Percentiles rank a stretch among this genome's conserved stretches.
Conservation (phyloP, 2,329 filamentous ascomycete species). For the Macrophomina tecta region DNA sequence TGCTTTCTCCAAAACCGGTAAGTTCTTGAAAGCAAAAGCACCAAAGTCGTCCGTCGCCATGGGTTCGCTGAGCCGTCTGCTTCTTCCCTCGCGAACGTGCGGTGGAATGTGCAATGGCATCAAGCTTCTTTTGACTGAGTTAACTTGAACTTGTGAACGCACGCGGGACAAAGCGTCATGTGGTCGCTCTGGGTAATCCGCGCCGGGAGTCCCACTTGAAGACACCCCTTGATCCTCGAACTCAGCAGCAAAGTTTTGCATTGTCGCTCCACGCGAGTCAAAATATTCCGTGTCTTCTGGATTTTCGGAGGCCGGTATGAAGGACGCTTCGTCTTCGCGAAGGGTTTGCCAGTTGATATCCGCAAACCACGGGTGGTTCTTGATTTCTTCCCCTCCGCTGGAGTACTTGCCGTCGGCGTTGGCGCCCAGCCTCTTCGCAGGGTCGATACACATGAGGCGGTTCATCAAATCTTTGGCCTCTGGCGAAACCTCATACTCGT, state of each 20-base stretch:
- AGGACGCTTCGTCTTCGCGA: conserved; percentile 94
- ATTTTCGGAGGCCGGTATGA: conserved; percentile 89
- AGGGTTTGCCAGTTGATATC: conserved; percentile 88
- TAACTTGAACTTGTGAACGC: conserved; percentile 79
- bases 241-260: conserved; percentile 92
- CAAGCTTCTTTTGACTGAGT: conserved; percentile 84
- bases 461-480: conserved; percentile 97
- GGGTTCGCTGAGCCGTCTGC: conserved; percentile 87
- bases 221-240: conserved; percentile 87
- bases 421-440: conserved; percentile 79
- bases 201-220: conserved; percentile 69
- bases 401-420: conserved; percentile 83
- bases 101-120: conserved; percentile 97
- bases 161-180: conserved; percentile 94
- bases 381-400: conserved; percentile 89
- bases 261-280: conserved; percentile 85
- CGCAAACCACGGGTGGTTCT: conserved; percentile 85
- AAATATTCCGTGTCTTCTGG: conserved; percentile 99
- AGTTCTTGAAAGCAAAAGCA: conserved; percentile 94
- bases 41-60: conserved; percentile 91
- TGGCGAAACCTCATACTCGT: conserved; percentile 74
- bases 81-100: conserved; percentile 90
- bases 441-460: conserved; percentile 83
- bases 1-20: conserved; percentile 94
- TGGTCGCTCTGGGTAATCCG: conserved; percentile 85